phyloP scores from a whole-genome alignment of 345 rosid species.

The Sisymbrium altissimum region DNA sequence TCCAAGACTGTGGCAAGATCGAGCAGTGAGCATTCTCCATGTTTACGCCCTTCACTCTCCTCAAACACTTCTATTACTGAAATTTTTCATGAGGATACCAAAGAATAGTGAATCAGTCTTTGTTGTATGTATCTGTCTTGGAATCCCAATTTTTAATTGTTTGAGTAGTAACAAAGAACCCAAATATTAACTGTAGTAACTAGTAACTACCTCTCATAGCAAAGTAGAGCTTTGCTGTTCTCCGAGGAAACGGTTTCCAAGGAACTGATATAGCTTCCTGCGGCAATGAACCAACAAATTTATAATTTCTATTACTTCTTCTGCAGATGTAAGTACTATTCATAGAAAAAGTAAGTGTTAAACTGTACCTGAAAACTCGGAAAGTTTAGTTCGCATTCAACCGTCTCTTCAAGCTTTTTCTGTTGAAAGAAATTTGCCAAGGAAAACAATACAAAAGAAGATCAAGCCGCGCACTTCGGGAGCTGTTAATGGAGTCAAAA shows the following conservation, averaged over 20 bases:
- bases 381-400: conserved; percentile 56
- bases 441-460: not conserved
- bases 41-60: conserved; percentile 55
- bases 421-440: conserved; percentile 36
- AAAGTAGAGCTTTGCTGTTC: conserved; percentile 71
- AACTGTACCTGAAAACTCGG: conserved; percentile 76
- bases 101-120: not conserved
- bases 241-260: conserved; percentile 73
- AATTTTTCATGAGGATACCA: not conserved
- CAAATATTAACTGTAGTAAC: not conserved
- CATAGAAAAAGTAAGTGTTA: not conserved
- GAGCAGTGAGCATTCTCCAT: conserved; percentile 45
- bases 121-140: not conserved
- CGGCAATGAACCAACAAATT: not conserved
- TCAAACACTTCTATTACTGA: conserved; percentile 79
- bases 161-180: not conserved
- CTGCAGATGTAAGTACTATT: not conserved
- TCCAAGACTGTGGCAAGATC: conserved; percentile 66
- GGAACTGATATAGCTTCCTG: conserved; percentile 84
- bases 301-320: not conserved
- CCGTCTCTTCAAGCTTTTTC: conserved; percentile 62
- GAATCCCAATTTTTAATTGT: not conserved
- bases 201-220: conserved; percentile 70
- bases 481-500: not conserved
- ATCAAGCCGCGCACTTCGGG: not conserved